Base-by-base conservation (phyloP, 1,284 basidiomycete species). In the Meripilus lineatus region DNA sequence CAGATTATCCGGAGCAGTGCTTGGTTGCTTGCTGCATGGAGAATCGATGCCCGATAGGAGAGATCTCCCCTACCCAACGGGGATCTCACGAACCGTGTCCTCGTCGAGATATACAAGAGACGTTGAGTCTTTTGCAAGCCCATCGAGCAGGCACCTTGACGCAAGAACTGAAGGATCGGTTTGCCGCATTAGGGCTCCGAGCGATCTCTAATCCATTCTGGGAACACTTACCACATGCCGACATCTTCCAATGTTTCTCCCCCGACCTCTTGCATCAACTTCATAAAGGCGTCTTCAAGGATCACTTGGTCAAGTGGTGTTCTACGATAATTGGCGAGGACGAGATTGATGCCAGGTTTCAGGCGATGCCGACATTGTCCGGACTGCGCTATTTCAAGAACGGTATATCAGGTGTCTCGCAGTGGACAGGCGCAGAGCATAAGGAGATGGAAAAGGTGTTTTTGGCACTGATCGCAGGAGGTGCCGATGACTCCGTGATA, bases 261-360 rank as follows among this genome's bases (percentile, higher is more conserved):
- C 61, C 60, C 5, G 54, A 59, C 30, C 32, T 58, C 21, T 48
- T 59, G 3, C 55, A 59, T 30, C 56, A 59, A 34, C 49, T 64
- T 1, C 55, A 63, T 42, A 58, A 65, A 32, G 63, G 62, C 3
- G 35, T 65, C 5, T 54, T 63, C 49, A 61, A 61, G 42, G 54
- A 62, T 21, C 62, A 64, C 37, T 26, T 61, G 0, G 50, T 62
- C 5, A 42, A 25, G n/a, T 64, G 61, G 61, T n/a, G n/a, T n/a
- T 38, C 47, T 1, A 24, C 50, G 0, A n/a, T n/a, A n/a, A 47
- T 45, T 0, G 52, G 51, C 3, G 41, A 47, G 0, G 32, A 45
- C 1, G 57, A 62, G 43, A 7, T 63, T 7, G 62, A 64, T 46
- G n/a, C 17, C 1, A 50, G 61, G 0, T 58, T 56, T 42, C 38